Evolutionary conservation across 169 alveolate genomes (phyloP).

Genomic region (Plasmodium coatneyi): DNA sequence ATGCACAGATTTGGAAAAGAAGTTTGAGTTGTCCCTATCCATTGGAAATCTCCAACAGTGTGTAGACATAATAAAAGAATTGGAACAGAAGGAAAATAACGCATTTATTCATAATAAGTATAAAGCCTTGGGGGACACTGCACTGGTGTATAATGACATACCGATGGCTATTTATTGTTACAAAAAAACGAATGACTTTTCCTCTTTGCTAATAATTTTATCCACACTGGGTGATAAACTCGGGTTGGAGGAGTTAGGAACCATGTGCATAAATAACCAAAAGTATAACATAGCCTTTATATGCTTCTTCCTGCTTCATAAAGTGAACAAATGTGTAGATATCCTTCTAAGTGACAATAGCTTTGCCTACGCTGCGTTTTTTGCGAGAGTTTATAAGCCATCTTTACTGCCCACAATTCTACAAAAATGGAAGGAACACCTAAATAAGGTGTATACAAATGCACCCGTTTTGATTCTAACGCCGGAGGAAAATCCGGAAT

Average conservation of each 20-base stretch:
- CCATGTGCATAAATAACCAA: constrained; percentile 73
- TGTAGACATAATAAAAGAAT: constrained; percentile 83
- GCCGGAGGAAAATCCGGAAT: constrained; percentile 69
- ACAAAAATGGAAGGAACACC: constrained; percentile 77
- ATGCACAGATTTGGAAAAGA: constrained; percentile 92
- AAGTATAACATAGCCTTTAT: constrained; percentile 80
- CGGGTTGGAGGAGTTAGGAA: constrained; percentile 75
- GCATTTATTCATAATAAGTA: constrained; percentile 81
- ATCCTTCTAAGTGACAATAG: constrained; percentile 74
- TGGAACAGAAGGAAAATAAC: constrained; percentile 77
- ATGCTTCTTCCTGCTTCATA: constrained; percentile 80
- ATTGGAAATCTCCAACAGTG: constrained; percentile 90
- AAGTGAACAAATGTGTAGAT: constrained; percentile 80
- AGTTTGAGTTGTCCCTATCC: constrained; percentile 92
- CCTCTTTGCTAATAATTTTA: constrained; percentile 80
- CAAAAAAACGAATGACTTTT: constrained; percentile 80
- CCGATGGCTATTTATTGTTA: constrained; percentile 85
- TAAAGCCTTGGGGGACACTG: constrained; percentile 86
- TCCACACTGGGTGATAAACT: constrained; percentile 78
- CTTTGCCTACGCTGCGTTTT: constrained; percentile 82
- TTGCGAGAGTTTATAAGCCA: constrained; percentile 83
- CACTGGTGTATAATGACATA: constrained; percentile 81
- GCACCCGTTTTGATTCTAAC: constrained; percentile 27
- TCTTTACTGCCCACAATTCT: constrained; percentile 72
- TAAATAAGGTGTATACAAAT: constrained; percentile 31